These are phyloP conservation scores for Phytophthora cactorum DNA, from an alignment of 352 stramenopile species.

Conservation along the genomic window DNA sequence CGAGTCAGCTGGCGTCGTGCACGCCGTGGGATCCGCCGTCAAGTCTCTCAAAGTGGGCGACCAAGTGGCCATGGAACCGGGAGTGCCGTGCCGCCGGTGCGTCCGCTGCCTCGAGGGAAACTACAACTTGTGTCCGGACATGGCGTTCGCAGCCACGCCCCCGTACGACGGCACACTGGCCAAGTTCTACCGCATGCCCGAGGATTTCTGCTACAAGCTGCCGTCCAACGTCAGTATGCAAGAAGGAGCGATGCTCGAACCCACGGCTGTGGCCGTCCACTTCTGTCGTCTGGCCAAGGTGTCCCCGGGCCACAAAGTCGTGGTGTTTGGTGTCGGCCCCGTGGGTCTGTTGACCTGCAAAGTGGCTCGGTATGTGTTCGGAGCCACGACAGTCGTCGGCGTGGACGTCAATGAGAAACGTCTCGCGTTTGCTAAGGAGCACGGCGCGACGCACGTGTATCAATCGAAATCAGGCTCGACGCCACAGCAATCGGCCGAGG, in stretches of 20 bases:
- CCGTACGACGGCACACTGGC: slow-evolving; percentile 32
- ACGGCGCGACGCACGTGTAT: slow-evolving; percentile 37
- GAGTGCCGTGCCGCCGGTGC: slow-evolving; percentile 31
- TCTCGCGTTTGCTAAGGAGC: slow-evolving; percentile 26
- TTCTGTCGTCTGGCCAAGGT: slow-evolving; percentile 39
- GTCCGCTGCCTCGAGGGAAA: slow-evolving; percentile 24
- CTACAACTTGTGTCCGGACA: slow-evolving; percentile 37
- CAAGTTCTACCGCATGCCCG: slow-evolving; percentile 37
- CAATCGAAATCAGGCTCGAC: slow-evolving; percentile 9
- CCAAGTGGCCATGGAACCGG: slow-evolving; percentile 36
- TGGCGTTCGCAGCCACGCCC: slow-evolving; percentile 35
- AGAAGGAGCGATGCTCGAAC: slow-evolving; percentile 33
- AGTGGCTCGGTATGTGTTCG: slow-evolving; percentile 33
- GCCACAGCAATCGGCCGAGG: slow-evolving; percentile 20
- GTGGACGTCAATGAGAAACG: slow-evolving; percentile 36
- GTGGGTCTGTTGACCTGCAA: slow-evolving; percentile 38
- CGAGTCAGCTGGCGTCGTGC: slow-evolving; percentile 35
- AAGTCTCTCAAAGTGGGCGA: slow-evolving; percentile 31
- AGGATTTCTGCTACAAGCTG: slow-evolving; percentile 41
- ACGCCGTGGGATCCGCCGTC: slow-evolving; percentile 30
- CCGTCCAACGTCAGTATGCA: slow-evolving; percentile 30
- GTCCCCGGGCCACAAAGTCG: slow-evolving; percentile 31
- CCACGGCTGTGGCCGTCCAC: slow-evolving; percentile 35
- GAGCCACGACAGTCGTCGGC: slow-evolving; percentile 31
- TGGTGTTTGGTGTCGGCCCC: slow-evolving; percentile 38